phyloP scores from a whole-genome alignment of 257 asterid genomes.

The Osmanthus fragrans region DNA sequence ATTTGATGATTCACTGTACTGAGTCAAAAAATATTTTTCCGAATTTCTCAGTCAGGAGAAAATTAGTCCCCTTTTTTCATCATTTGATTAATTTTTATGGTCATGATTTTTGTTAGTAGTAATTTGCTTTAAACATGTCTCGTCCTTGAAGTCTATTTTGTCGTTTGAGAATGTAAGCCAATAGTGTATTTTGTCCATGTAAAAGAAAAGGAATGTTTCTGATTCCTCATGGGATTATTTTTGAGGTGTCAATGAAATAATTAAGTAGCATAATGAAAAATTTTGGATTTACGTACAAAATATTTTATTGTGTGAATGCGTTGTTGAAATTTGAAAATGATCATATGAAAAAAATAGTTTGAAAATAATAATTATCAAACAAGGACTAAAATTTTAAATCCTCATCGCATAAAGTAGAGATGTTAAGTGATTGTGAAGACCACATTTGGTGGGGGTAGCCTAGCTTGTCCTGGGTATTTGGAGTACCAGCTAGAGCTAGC shows the following conservation, averaged over 20 bases:
- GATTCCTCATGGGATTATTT: neutral
- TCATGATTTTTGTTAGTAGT: neutral
- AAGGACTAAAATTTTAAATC: too few relatives aligned
- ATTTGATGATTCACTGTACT: conserved; percentile 40
- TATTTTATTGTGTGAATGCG: too few relatives aligned
- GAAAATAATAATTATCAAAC: too few relatives aligned
- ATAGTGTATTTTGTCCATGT: neutral
- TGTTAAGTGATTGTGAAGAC: too few relatives aligned
- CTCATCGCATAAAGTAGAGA: too few relatives aligned
- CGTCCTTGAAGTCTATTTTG: neutral
- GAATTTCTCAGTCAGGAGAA: neutral
- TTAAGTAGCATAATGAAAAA: too few relatives aligned
- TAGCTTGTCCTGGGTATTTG: too few relatives aligned
- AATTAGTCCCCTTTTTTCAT: neutral
- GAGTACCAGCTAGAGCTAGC: too few relatives aligned
- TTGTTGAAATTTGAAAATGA: too few relatives aligned
- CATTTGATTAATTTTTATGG: neutral
- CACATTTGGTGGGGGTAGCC: too few relatives aligned
- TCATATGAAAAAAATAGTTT: too few relatives aligned
- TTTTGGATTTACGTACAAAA: too few relatives aligned
- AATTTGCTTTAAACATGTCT: neutral
- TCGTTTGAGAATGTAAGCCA: neutral
- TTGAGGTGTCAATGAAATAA: neutral
- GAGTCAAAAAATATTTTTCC: neutral
- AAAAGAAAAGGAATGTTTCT: conserved; percentile 13